Percentiles rank a stretch among this genome's conserved stretches.
Evolutionary conservation across 768 basidiomycete genomes (phyloP).

Genomic region (Kwoniella sp.): DNA sequence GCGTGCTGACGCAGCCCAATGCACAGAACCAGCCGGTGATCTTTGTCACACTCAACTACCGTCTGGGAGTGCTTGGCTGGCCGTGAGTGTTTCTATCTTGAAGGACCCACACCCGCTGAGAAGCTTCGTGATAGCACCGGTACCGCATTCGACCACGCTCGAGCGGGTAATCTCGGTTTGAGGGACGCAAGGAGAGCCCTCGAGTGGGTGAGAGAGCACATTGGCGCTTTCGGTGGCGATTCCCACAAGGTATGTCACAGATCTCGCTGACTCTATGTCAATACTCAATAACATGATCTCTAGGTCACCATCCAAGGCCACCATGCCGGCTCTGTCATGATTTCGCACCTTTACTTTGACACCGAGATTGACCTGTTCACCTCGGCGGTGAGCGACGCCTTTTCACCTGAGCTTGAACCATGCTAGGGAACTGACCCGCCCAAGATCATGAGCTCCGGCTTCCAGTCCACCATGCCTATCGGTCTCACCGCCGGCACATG

Average conservation of each 20-base stretch:
- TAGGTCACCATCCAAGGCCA: conserved; percentile 57
- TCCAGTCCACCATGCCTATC: conserved; percentile 14
- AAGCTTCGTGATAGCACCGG: conserved; percentile 24
- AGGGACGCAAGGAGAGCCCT: conserved; percentile 61
- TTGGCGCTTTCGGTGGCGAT: conserved; percentile 64
- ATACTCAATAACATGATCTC: no score
- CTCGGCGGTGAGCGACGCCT: conserved; percentile 6
- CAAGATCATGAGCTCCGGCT: conserved; percentile 33
- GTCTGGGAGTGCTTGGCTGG: conserved; percentile 57
- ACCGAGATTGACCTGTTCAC: conserved; percentile 15
- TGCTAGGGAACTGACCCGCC: background rate
- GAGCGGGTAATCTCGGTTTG: conserved; percentile 56
- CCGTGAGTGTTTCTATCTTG: conserved; percentile 15
- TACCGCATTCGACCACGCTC: conserved; percentile 28
- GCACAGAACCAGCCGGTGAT: conserved; percentile 54
- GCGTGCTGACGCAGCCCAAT: background rate
- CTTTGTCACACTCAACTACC: conserved; percentile 57
- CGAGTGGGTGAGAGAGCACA: conserved; percentile 62
- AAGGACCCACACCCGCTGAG: background rate
- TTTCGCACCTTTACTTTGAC: conserved; percentile 50
- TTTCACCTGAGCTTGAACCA: background rate
- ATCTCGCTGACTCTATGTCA: conserved; percentile 53
- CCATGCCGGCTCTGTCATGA: conserved; percentile 59
- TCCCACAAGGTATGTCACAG: no score
- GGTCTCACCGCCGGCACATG: conserved; percentile 18